Evolutionary conservation across 306 rosid genomes (phyloP).

Genomic region (Begonia loranthoides): DNA sequence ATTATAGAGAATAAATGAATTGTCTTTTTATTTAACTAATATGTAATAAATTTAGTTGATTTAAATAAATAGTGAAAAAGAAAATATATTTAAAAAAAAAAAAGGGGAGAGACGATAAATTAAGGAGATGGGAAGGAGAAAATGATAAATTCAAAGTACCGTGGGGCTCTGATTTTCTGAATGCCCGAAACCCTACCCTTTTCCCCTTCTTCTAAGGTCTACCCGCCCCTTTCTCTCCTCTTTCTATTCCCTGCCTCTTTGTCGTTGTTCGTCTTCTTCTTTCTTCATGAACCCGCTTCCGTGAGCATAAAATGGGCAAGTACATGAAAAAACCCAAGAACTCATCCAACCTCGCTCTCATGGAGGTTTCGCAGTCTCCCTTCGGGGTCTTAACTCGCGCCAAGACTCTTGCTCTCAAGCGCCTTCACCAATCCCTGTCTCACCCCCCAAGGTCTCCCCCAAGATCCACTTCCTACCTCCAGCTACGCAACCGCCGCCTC

Average conservation of each 20-base stretch:
- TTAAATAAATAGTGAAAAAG: not conserved
- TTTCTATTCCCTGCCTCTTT: not conserved
- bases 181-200: constrained; percentile 15
- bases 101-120: too few relatives aligned
- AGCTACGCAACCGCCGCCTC: constrained; percentile 75
- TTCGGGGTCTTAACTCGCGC: constrained; percentile 86
- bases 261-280: not conserved
- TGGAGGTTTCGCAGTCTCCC: constrained; percentile 54
- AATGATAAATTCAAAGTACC: constrained; percentile 11
- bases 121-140: not conserved
- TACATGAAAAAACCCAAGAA: constrained; percentile 79
- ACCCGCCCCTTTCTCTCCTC: not conserved
- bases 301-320: constrained; percentile 49
- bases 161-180: constrained; percentile 10
- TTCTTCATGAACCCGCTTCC: constrained; percentile 7
- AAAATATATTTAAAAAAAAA: not conserved
- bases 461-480: constrained; percentile 48
- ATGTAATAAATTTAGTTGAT: too few relatives aligned
- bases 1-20: too few relatives aligned
- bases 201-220: constrained; percentile 4
- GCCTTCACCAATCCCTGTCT: constrained; percentile 29
- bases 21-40: too few relatives aligned
- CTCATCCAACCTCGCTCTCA: constrained; percentile 33
- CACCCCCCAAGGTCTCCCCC: constrained; percentile 14
- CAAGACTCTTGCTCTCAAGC: constrained; percentile 61